A percentile compares a stretch with the other conserved stretches of the same genome.
phyloP scores from a whole-genome alignment of 805 yeast species.

The Kuraishia ogatae region DNA sequence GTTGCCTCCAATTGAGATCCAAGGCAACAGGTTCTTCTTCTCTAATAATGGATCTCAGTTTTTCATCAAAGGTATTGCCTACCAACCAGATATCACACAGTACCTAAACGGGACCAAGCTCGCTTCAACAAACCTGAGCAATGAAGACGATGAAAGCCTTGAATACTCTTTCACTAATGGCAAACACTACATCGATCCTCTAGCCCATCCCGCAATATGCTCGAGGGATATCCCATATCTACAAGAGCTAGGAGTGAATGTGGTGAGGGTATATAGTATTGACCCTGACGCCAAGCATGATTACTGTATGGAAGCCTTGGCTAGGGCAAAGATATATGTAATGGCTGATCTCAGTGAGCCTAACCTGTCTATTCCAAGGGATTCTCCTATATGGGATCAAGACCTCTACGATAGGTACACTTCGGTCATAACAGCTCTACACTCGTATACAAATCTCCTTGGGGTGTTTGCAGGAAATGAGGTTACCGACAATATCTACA shows the following conservation, averaged over 20 bases:
- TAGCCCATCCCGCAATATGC: slow-evolving; percentile 23
- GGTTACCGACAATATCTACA: slow-evolving; percentile 19
- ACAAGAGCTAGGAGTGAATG: slow-evolving; percentile 25
- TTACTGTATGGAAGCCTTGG: slow-evolving; percentile 25
- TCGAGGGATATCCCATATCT: slow-evolving; percentile 24
- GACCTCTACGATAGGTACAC: slow-evolving; percentile 31
- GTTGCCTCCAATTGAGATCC: slow-evolving; percentile 15
- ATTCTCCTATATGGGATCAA: slow-evolving; percentile 66
- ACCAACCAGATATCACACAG: slow-evolving; percentile 24
- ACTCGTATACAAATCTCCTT: slow-evolving; percentile 26
- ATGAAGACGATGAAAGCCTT: slow-evolving; percentile 6
- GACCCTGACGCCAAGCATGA: slow-evolving; percentile 30
- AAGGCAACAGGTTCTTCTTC: slow-evolving; percentile 26
- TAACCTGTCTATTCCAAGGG: slow-evolving; percentile 5
- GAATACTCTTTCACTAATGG: slow-evolving; percentile 14
- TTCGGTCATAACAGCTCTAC: slow-evolving; percentile 30
- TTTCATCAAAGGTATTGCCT: slow-evolving; percentile 30
- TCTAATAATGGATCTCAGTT: slow-evolving; percentile 25
- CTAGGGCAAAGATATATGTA: slow-evolving; percentile 36
- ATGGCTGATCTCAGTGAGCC: slow-evolving; percentile 38
- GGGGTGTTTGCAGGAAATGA: slow-evolving; percentile 35
- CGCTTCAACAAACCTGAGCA: neutral
- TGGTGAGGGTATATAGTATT: slow-evolving; percentile 29
- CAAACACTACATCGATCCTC: slow-evolving; percentile 26
- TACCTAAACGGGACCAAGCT: slow-evolving; percentile 10